Evolutionary conservation across 169 alveolate genomes (phyloP), one percentile per base, ranked within the genome.

Genomic region (Besnoitia besnoiti): DNA sequence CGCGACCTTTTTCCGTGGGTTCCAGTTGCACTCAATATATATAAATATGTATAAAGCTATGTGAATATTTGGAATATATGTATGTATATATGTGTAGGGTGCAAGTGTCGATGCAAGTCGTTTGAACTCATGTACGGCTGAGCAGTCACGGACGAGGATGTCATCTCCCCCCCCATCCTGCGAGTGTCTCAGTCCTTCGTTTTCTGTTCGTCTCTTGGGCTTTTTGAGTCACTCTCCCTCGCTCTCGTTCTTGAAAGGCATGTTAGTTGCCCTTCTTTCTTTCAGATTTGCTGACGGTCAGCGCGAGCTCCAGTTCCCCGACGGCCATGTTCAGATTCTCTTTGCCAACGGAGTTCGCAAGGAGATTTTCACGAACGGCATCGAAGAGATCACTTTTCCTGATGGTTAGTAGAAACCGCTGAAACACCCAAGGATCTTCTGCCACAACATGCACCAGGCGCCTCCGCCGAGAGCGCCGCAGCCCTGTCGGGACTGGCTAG

Each of bases 371-470:
- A 35, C 42, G 80, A 67, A 67, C 80, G 12, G n/a, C 3, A 42
- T n/a, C 19, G 80, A 67, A 67, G 80, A 67, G 44, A 67, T 67
- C 7, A 67, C 80, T n/a, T 67, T 67, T 42, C 80, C 80, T 19
- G 80, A 67, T n/a, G 80, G 80, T 67, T 1, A 10, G 80, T 7
- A 50, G 19, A 50, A 10, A 10, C 62, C 19, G 62, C 19, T 50
- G 19, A 50, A 10, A 50, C 62, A 50, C 19, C 62, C 30, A 10
- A 14, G 62, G 30, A 19, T 50, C 62, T 50, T 50, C 10, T 50
- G 10, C 10, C 30, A 50, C 62, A n/a, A n/a, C n/a, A n/a, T n/a
- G n/a, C n/a, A n/a, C n/a, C n/a, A n/a, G n/a, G n/a, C n/a, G n/a
- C n/a, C n/a, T n/a, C n/a, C n/a, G n/a, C n/a, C n/a, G n/a, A n/a